These are phyloP conservation scores for Boehmeria nivea DNA, from an alignment of 306 rosid genomes.

Conservation along the genomic window DNA sequence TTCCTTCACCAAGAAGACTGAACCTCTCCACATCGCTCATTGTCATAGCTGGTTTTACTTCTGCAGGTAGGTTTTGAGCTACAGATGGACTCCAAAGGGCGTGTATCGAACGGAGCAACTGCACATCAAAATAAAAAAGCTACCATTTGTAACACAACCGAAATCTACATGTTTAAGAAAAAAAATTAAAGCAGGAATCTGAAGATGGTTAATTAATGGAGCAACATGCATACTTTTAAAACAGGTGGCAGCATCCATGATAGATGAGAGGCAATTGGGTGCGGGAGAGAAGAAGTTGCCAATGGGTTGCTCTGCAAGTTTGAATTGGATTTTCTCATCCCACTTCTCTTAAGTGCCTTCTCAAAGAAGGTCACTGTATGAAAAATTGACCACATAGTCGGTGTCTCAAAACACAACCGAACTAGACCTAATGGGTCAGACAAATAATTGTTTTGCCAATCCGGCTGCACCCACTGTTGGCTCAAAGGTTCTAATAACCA, in stretches of 20 bases:
- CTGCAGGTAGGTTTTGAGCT: constrained; percentile 67
- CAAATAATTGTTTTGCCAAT: constrained; percentile 87
- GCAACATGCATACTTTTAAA: constrained; percentile 58
- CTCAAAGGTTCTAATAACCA: constrained; percentile 90
- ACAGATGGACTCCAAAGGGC: constrained; percentile 89
- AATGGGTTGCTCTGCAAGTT: constrained; percentile 46
- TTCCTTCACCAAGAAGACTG: constrained; percentile 92
- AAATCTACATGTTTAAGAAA: constrained; percentile 17
- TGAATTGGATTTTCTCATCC: constrained; percentile 56
- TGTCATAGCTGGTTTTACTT: constrained; percentile 77
- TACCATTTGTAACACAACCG: neutral
- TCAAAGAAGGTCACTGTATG: constrained; percentile 90
- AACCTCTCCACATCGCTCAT: constrained; percentile 71
- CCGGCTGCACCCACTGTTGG: constrained; percentile 77
- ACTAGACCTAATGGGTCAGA: constrained; percentile 81
- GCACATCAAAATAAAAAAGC: constrained; percentile 26
- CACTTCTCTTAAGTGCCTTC: constrained; percentile 98
- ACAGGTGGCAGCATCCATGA: constrained; percentile 97
- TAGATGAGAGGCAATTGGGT: constrained; percentile 87
- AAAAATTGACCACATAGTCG: constrained; percentile 88
- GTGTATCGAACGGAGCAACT: constrained; percentile 80
- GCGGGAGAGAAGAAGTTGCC: constrained; percentile 43
- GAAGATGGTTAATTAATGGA: constrained; percentile 18
- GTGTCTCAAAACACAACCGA: constrained; percentile 63
- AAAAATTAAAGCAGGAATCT: constrained; percentile 18